phyloP scores from a whole-genome alignment of 331 rosid genomes.

The Saraca asoca region DNA sequence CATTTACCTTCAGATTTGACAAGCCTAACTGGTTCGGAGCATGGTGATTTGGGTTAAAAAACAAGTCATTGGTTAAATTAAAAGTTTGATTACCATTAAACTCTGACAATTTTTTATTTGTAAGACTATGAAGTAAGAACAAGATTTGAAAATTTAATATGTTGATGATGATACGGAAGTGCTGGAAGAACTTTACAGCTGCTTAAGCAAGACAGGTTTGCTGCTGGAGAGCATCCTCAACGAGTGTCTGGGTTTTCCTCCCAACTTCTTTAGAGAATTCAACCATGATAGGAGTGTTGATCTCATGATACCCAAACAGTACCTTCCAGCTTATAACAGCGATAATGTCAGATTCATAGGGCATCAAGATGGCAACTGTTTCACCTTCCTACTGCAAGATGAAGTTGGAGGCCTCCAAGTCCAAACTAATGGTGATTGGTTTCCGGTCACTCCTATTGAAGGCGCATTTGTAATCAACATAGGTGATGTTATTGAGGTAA shows the following conservation, averaged over 20 bases:
- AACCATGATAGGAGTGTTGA: conserved; percentile 45
- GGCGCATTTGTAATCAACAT: conserved; percentile 44
- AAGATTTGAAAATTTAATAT: too few relatives aligned
- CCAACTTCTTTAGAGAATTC: conserved; percentile 35
- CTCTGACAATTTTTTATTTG: too few relatives aligned
- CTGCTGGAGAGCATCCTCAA: conserved; percentile 40
- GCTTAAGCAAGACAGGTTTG: conserved; percentile 22
- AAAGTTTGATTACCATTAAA: too few relatives aligned
- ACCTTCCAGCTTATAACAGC: conserved; percentile 30
- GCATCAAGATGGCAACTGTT: conserved; percentile 45
- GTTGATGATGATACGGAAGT: conserved; percentile 30
- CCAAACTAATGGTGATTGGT: conserved; percentile 34
- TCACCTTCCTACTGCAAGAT: conserved; percentile 46
- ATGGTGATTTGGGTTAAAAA: too few relatives aligned
- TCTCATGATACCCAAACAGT: conserved; percentile 32
- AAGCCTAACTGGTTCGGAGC: too few relatives aligned
- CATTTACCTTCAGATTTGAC: too few relatives aligned
- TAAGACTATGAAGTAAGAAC: too few relatives aligned
- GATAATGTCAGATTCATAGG: conserved; percentile 30
- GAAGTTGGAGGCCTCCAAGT: conserved; percentile 45
- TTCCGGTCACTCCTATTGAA: conserved; percentile 31
- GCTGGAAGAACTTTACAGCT: conserved; percentile 38
- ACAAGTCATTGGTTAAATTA: too few relatives aligned
- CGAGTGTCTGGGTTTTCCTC: conserved; percentile 43
- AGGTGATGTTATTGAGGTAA: conserved; percentile 45